Evolutionary conservation across 2,329 filamentous ascomycete species (phyloP).

Genomic region (Triangularia verruculosa): DNA sequence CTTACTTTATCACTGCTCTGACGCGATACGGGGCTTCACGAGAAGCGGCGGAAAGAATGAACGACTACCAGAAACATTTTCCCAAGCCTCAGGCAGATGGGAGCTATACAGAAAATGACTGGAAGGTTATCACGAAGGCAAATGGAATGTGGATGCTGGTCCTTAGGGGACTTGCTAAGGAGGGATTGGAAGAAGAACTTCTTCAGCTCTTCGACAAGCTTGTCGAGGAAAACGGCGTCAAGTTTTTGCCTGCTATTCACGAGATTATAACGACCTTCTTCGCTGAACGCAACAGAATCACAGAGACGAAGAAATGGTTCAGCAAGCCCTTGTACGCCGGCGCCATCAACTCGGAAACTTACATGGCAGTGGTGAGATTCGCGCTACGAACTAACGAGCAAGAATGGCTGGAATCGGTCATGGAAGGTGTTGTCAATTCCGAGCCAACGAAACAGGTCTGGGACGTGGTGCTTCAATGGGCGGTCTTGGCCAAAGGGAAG

Average conservation of each 20-base stretch:
- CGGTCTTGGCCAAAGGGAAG: slow-evolving; percentile 65
- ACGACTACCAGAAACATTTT: slow-evolving; percentile 34
- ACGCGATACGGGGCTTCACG: slow-evolving; percentile 52
- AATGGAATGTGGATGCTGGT: slow-evolving; percentile 48
- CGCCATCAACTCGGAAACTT: slow-evolving; percentile 42
- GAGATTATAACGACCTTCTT: slow-evolving; percentile 61
- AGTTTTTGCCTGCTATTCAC: slow-evolving; percentile 47
- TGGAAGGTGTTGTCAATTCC: slow-evolving; percentile 50
- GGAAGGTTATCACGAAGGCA: slow-evolving; percentile 19
- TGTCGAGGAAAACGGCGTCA: slow-evolving; percentile 42
- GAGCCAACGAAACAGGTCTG: slow-evolving; percentile 56
- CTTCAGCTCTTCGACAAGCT: slow-evolving; percentile 19
- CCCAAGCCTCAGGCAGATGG: background rate
- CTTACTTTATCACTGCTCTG: slow-evolving; percentile 48
- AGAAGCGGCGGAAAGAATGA: slow-evolving; percentile 49
- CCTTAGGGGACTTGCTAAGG: slow-evolving; percentile 58
- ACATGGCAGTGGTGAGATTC: slow-evolving; percentile 57
- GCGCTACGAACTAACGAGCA: slow-evolving; percentile 57
- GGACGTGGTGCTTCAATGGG: slow-evolving; percentile 74
- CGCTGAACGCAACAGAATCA: slow-evolving; percentile 52
- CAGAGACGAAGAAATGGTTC: slow-evolving; percentile 68
- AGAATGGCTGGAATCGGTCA: slow-evolving; percentile 60
- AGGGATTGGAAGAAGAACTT: slow-evolving; percentile 56
- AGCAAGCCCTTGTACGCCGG: slow-evolving; percentile 47
- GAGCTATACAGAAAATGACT: background rate